These are phyloP conservation scores for Malus hybrid DNA, from an alignment of 331 rosid genomes.

Conservation along the genomic window DNA sequence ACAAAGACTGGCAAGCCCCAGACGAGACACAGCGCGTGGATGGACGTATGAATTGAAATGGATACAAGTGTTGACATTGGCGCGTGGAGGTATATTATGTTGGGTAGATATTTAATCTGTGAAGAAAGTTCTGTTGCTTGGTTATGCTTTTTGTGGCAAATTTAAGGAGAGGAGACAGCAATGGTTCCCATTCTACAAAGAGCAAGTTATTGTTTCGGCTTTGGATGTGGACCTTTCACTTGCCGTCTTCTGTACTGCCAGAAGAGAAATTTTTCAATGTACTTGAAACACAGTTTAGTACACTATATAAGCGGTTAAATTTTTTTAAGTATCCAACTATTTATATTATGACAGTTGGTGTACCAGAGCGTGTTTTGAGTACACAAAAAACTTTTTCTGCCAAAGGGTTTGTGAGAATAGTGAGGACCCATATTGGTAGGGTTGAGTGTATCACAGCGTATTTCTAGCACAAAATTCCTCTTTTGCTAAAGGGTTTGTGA, in stretches of 20 bases:
- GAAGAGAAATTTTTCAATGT: accelerated
- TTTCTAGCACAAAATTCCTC: too few species aligned
- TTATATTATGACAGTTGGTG: too few species aligned
- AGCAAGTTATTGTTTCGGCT: background rate
- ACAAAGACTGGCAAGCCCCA: background rate
- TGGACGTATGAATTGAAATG: background rate
- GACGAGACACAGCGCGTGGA: background rate
- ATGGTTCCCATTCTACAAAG: background rate
- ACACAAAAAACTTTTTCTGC: too few species aligned
- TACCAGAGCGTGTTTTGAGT: accelerated
- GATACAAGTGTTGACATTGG: background rate
- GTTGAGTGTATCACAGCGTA: too few species aligned
- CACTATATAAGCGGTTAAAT: too few species aligned
- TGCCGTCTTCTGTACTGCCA: background rate
- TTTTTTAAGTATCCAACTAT: too few species aligned
- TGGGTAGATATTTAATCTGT: background rate
- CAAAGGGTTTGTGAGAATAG: background rate
- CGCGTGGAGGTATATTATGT: background rate
- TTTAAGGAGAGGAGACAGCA: constrained; percentile 9
- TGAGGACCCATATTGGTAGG: too few species aligned
- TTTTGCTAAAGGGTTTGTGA: too few species aligned
- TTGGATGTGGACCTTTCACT: background rate
- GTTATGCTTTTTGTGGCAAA: constrained; percentile 21
- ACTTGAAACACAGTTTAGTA: accelerated
- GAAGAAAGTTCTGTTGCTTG: background rate